Base-by-base conservation (phyloP, 2,329 filamentous ascomycete species). In the Ceratocystis lukuohia region DNA sequence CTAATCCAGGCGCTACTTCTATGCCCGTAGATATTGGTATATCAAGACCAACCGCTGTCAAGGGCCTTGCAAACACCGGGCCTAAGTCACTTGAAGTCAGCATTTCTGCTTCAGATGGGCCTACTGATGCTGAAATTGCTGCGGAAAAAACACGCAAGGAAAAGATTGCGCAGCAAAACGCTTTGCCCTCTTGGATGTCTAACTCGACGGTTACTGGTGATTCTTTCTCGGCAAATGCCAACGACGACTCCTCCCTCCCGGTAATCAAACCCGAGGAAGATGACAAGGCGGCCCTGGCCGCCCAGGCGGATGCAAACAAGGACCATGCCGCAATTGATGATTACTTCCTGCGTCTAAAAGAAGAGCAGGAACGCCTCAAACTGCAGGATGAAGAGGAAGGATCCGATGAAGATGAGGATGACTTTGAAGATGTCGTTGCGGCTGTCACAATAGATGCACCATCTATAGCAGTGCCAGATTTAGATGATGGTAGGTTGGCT, bases 41-140 rank as follows among this genome's bases (percentile, higher is more conserved):
- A 6, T 78, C 79, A 67, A 80, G 82, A 61, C 87, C 87, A 1
- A 87, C 85, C 53, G 85, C 86, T 25, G 88, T 90, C 66, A 86
- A 83, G 74, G 88, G 88, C 4, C 76, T 89, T 70, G 80, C 82
- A 12, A 85, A 86, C 69, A 84, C 82, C 7, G 85, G 83, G 0
- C 85, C 86, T 5, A 85, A 86, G 73, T 86, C 84, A 61, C 87
- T 91, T 70, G 82, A 83, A 17, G 84, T 90, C 68, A 86, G 82
- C 67, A 87, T 91, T 68, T 87, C 86, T 20, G 84, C 84, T 7
- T 81, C 80, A 25, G 82, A 84, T 62, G 85, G 87, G 12, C 85
- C 82, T 5, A 83, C 84, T 10, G 85, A 87, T 70, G 86, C 85
- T 63, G 85, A 88, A 71, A 82, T 83, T 72, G 82, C 82, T 45